These are phyloP conservation scores for Ceratocystis eucalypticola DNA, from an alignment of 2,329 filamentous ascomycete species.

Conservation along the genomic window DNA sequence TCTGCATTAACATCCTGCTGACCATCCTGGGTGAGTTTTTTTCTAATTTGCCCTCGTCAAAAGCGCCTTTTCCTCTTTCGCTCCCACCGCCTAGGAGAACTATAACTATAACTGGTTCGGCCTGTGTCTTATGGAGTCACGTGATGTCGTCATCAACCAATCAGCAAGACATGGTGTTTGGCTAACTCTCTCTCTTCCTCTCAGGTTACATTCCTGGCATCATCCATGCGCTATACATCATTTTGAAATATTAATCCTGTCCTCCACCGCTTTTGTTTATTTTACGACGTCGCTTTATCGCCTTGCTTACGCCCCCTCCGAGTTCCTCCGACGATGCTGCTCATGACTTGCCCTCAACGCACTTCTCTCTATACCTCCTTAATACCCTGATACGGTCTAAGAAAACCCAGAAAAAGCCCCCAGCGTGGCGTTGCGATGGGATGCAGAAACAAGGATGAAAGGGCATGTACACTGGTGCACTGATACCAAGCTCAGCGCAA, in stretches of 20 bases:
- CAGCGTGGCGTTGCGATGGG: not conserved
- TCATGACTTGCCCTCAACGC: not conserved
- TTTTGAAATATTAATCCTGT: conserved; percentile 61
- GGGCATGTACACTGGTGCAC: not conserved
- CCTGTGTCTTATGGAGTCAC: not conserved
- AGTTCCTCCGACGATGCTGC: not conserved
- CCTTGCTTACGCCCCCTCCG: not conserved
- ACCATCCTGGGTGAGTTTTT: conserved; percentile 50
- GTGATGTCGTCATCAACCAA: not conserved
- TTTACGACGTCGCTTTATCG: not conserved
- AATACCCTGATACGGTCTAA: no score
- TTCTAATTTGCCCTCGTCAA: not conserved
- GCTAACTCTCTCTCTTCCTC: conserved; percentile 3
- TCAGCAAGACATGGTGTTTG: not conserved
- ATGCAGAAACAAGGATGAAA: no score
- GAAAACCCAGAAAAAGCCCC: not conserved
- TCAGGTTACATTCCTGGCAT: conserved; percentile 59
- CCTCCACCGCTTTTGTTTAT: not conserved
- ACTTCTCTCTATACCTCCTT: not conserved
- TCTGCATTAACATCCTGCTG: conserved; percentile 85
- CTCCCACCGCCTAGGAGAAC: no score
- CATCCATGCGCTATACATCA: conserved; percentile 89
- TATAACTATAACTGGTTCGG: no score
- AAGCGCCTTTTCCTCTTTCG: not conserved
- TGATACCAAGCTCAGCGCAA: not conserved